Base-by-base conservation (phyloP, 345 rosid species). In the Draba incana region DNA sequence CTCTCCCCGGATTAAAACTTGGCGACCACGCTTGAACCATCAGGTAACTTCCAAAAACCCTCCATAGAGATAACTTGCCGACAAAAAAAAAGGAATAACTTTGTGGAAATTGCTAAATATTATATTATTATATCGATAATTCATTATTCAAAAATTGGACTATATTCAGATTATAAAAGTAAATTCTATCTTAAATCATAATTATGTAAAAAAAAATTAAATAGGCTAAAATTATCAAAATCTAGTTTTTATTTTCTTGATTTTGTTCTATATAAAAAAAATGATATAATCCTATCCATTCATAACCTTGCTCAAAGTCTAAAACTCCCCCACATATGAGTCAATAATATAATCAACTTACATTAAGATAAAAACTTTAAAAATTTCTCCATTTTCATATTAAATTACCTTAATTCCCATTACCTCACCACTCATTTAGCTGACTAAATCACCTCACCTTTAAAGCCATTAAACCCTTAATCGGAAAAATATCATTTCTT, bases 391-490 rank as follows among this genome's bases (percentile, higher is more conserved):
- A 35, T 35, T 35, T 35, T 35, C 39, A 35, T 35, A 5, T 16
- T 14, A 38, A 68, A 14, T 47, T 2, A 37, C 48, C 39, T 7
- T 10, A 57, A 3, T 45, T 41, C 1, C 12, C 20, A 2, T 5
- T 23, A 10, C 11, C 14, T 3, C 5, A 67, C 38, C 45, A 56
- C 37, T n/a, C 12, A 46, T 39, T 27, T 16, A 59, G 60, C 10
- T 69, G 67, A 49, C 52, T 28, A 14, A 30, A 50, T 69, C 58
- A 28, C 50, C 8, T 60, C 52, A 50, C 30, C 28, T 60, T 39
- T 8, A 49, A 35, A 28, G 52, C 35, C 4, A 59, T 49, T 49
- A 41, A 59, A 49, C 59, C 58, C 52, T 27, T 4, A 50, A 59
- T 41, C 25, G 20, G 43, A 49, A 39, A 41, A 12, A 12, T 3